Conservation (phyloP, 345 rosid genomes). For the Draba incana region DNA sequence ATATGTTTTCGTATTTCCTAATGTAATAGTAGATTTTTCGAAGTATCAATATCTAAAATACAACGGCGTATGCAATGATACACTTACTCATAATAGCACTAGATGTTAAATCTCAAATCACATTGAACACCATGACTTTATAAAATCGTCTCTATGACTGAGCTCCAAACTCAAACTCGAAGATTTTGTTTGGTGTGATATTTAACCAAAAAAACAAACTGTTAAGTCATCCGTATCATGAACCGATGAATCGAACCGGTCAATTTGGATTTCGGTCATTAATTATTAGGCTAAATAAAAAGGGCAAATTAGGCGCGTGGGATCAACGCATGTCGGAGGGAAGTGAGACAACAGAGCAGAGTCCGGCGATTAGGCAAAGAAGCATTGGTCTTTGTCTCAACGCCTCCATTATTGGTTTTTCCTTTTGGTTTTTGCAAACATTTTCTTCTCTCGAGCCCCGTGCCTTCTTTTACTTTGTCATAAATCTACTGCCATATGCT, state of each 20-base stretch:
- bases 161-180: neutral
- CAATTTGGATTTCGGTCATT: neutral
- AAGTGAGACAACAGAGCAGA: slow-evolving; percentile 40
- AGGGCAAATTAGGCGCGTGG: slow-evolving; percentile 27
- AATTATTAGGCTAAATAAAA: neutral
- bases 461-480: slow-evolving; percentile 38
- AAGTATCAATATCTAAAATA: neutral
- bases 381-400: slow-evolving; percentile 40
- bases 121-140: neutral
- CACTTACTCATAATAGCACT: neutral
- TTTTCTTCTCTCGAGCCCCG: slow-evolving; percentile 43
- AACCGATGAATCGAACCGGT: slow-evolving; percentile 19
- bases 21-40: no score
- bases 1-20: neutral
- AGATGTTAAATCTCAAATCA: neutral
- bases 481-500: slow-evolving; percentile 23
- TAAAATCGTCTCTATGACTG: slow-evolving; percentile 8
- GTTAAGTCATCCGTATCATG: neutral
- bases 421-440: slow-evolving; percentile 9
- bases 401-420: slow-evolving; percentile 37
- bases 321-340: slow-evolving; percentile 30
- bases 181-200: no score
- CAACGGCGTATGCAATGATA: neutral
- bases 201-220: slow-evolving; percentile 17
- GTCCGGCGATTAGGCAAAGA: slow-evolving; percentile 42